Evolutionary conservation across 2,329 filamentous ascomycete genomes (phyloP).

Genomic region (Apiospora hydei): DNA sequence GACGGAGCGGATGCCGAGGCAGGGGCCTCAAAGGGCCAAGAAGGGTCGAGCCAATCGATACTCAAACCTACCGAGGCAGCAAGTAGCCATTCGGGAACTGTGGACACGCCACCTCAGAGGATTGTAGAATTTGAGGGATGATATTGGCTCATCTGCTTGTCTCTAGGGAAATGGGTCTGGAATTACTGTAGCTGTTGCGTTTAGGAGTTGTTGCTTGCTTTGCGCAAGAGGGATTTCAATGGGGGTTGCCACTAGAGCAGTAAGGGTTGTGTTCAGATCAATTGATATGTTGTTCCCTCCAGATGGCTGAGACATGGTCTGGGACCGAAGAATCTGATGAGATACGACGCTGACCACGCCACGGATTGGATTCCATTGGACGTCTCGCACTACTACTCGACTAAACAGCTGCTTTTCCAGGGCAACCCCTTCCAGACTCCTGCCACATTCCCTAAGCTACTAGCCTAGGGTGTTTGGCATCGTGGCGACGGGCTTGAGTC

Average conservation of each 20-base stretch:
- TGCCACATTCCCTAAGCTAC: slow-evolving; percentile 33
- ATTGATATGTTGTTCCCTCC: slow-evolving; percentile 27
- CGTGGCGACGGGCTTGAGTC: slow-evolving; percentile 29
- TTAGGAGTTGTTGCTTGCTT: slow-evolving; percentile 30
- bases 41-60: slow-evolving; percentile 39
- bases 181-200: slow-evolving; percentile 36
- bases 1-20: slow-evolving; percentile 78
- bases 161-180: slow-evolving; percentile 35
- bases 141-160: slow-evolving; percentile 26
- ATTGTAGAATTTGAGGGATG: slow-evolving; percentile 57
- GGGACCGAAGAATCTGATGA: slow-evolving; percentile 31
- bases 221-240: slow-evolving; percentile 23
- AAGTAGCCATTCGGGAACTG: slow-evolving; percentile 32
- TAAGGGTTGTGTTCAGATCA: slow-evolving; percentile 34
- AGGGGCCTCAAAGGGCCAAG: slow-evolving; percentile 50
- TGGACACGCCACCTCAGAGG: slow-evolving; percentile 45
- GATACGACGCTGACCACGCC: neutral
- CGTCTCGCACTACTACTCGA: too few species aligned
- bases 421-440: neutral
- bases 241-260: slow-evolving; percentile 29
- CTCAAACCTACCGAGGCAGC: slow-evolving; percentile 37
- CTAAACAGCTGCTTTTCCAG: neutral
- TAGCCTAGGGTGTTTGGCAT: slow-evolving; percentile 24
- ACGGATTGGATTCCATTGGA: neutral
- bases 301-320: slow-evolving; percentile 35